Percentiles rank a stretch among this genome's conserved stretches.
phyloP scores from a whole-genome alignment of 495 filamentous ascomycete species.

The Lophium mytilinum region DNA sequence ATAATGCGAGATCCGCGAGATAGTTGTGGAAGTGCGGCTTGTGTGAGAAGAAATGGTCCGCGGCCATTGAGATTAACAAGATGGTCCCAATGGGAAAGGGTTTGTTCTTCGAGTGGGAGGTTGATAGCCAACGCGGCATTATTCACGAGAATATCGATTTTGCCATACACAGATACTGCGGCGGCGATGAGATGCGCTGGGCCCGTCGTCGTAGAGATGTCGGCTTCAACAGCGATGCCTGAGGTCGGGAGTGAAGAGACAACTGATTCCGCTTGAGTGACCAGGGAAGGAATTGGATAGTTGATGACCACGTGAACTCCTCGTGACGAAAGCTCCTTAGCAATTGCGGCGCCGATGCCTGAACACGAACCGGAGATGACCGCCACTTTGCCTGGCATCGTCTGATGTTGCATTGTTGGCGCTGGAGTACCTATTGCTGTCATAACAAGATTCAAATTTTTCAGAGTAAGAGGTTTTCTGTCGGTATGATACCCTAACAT shows the following conservation, averaged over 20 bases:
- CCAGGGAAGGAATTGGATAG: slow-evolving; percentile 7
- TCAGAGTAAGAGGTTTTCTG: too few relatives aligned
- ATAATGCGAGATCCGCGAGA: slow-evolving; percentile 27
- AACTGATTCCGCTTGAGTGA: not conserved
- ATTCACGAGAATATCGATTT: slow-evolving; percentile 51
- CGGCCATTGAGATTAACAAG: slow-evolving; percentile 36
- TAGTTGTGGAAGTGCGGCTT: slow-evolving; percentile 30
- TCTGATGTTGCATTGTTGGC: too few relatives aligned
- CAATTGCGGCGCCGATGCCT: slow-evolving; percentile 15
- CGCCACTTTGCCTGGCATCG: too few relatives aligned
- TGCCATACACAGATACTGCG: slow-evolving; percentile 42
- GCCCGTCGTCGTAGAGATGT: slow-evolving; percentile 44
- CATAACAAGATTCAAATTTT: too few relatives aligned
- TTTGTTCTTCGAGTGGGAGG: slow-evolving; percentile 35
- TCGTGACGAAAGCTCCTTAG: not conserved
- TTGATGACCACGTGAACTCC: slow-evolving; percentile 10
- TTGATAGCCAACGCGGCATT: slow-evolving; percentile 36
- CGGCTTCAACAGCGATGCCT: slow-evolving; percentile 29
- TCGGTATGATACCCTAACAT: too few relatives aligned
- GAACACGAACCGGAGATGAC: too few relatives aligned
- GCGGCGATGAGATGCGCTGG: slow-evolving; percentile 43
- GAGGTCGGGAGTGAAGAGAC: not conserved
- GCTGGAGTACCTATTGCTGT: too few relatives aligned
- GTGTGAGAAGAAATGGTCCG: slow-evolving; percentile 35
- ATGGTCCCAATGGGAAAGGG: slow-evolving; percentile 33